A percentile compares a stretch with the other conserved stretches of the same genome.
Evolutionary conservation across 202 grass and related monocot genomes (phyloP).

Genomic region (Schoenoplectus tabernaemontani): DNA sequence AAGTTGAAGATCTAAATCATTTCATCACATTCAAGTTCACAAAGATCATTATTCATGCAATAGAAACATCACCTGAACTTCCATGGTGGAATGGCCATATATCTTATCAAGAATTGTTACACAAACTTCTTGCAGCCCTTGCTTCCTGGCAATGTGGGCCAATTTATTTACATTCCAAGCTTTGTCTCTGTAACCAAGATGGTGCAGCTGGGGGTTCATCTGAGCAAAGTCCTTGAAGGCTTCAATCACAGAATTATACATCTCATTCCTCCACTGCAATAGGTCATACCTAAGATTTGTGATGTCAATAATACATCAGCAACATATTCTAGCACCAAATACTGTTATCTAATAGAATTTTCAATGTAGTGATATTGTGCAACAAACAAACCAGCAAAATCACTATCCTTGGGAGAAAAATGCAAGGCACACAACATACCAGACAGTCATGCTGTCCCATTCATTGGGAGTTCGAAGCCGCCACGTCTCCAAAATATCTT

Average conservation of each 20-base stretch:
- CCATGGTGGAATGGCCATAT: constrained; percentile 99
- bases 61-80: constrained; percentile 77
- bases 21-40: neutral
- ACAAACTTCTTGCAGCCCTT: constrained; percentile 96
- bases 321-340: neutral
- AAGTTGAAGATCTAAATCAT: neutral
- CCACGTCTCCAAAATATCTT: constrained; percentile 99
- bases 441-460: constrained; percentile 92
- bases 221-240: constrained; percentile 88
- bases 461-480: constrained; percentile 93
- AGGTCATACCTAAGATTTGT: constrained; percentile 45
- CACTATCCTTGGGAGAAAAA: neutral
- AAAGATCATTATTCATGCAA: constrained; percentile 9
- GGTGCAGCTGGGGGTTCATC: constrained; percentile 94
- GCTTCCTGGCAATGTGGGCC: constrained; percentile 88
- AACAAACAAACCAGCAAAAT: neutral
- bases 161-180: constrained; percentile 99
- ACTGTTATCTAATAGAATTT: neutral
- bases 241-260: constrained; percentile 99
- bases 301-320: neutral
- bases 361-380: neutral
- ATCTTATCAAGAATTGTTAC: constrained; percentile 98
- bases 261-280: constrained; percentile 98
- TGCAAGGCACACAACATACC: constrained; percentile 31
- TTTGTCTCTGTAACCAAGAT: constrained; percentile 96